Evolutionary conservation across 805 yeast genomes (phyloP).

Genomic region (Schizosaccharomyces osmophilus): DNA sequence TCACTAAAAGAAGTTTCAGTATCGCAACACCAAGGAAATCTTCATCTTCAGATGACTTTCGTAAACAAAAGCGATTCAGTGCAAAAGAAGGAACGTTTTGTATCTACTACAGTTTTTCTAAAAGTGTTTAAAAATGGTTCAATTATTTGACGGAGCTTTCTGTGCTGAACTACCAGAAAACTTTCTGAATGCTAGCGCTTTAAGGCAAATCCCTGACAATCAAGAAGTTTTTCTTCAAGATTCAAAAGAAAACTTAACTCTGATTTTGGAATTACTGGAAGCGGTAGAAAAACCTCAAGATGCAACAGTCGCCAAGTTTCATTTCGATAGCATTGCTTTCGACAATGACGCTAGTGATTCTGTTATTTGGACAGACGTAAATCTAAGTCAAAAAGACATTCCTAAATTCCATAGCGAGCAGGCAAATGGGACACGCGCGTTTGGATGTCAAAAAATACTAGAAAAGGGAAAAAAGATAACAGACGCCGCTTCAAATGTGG

Average conservation of each 20-base stretch:
- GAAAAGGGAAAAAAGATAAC: neutral
- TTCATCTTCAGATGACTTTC: no score
- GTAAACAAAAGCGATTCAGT: no score
- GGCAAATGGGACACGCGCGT: neutral
- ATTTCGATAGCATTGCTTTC: neutral
- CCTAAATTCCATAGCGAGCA: no score
- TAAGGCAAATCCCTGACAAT: slow-evolving; percentile 74
- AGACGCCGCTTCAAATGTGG: neutral
- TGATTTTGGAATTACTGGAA: slow-evolving; percentile 20
- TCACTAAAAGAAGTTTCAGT: no score
- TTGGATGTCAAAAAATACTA: neutral
- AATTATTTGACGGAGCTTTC: slow-evolving; percentile 69
- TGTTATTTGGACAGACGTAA: slow-evolving; percentile 3
- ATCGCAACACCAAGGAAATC: no score
- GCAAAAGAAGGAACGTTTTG: neutral
- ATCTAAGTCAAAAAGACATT: neutral
- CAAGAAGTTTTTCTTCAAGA: slow-evolving; percentile 50
- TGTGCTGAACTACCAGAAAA: slow-evolving; percentile 30
- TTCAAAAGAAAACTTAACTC: slow-evolving; percentile 12
- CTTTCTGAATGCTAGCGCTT: slow-evolving; percentile 43
- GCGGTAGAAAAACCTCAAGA: slow-evolving; percentile 10
- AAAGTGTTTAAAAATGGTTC: neutral
- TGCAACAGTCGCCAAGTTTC: neutral
- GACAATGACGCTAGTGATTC: slow-evolving; percentile 1
- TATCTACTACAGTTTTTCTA: neutral